Base-by-base conservation (phyloP, 2,329 filamentous ascomycete genomes). In the Onygenales sp. region DNA sequence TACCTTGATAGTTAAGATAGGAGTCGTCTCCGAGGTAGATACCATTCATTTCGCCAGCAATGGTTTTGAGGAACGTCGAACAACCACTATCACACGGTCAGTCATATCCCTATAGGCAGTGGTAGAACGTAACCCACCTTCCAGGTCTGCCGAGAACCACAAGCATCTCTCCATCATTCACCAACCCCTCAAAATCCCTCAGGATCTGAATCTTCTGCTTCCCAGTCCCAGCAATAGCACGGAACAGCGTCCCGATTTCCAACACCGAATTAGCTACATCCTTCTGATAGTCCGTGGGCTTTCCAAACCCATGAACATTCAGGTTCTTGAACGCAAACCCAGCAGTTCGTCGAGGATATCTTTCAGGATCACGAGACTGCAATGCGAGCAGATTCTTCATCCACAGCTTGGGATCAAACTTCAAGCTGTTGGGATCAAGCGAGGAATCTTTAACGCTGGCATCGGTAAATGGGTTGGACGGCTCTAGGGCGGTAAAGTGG, bases 11-110 rank as follows among this genome's bases (percentile, higher is more conserved):
- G 71, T 94, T 92, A 64, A 94, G 82, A 57, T 87, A 82, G 0
- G 86, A 84, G 10, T 75, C 72, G 2, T 85, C 72, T 46, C 88
- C 85, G 10, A 93, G 76, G 60, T 79, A 82, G 60, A 93, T 84
- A 50, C 89, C 89, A 60, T 91, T 85, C 27, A 86, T 89, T 69
- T 94, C 88, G 56, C 89, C 89, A 2, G 88, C 81, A 60, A 94
- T 81, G 0, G 88, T 88, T 74, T 93, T 94, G 54, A 94, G 75
- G 58, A 93, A 84, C 2, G 89, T 94, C 13, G 86, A 89, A 68
- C 89, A 95, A 52, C 72, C 72, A 54, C 69, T 69, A 49, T 59
- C 27, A n/a, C 14, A 7, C 14, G 4, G 13, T 42, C 43, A 44
- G 8, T 7, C 52, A 43, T 50, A 42, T 7, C 17, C 59, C 32